phyloP scores from a whole-genome alignment of 2,329 filamentous ascomycete genomes.

The Blastomyces gilchristii region DNA sequence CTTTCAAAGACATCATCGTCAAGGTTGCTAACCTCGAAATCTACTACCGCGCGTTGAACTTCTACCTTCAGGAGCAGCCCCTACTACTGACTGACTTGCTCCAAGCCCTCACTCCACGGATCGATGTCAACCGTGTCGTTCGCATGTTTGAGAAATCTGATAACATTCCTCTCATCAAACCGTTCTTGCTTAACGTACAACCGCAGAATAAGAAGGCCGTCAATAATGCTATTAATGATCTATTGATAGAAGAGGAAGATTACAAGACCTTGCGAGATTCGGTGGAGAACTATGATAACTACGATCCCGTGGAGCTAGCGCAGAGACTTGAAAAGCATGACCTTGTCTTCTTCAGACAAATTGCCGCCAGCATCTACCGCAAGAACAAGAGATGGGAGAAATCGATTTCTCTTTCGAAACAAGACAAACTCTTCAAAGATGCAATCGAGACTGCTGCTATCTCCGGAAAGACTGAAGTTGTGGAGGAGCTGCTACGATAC shows the following conservation, averaged over 20 bases:
- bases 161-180: constrained; percentile 96
- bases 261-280: constrained; percentile 98
- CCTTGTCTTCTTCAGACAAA: constrained; percentile 97
- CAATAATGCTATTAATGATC: constrained; percentile 95
- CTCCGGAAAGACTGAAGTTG: constrained; percentile 79
- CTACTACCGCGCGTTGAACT: constrained; percentile 94
- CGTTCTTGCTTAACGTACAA: constrained; percentile 94
- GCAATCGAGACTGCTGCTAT: constrained; percentile 95
- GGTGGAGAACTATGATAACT: constrained; percentile 98
- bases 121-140: constrained; percentile 98
- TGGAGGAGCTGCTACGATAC: constrained; percentile 91
- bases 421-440: constrained; percentile 99
- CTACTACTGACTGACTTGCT: constrained; percentile 91
- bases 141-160: constrained; percentile 98
- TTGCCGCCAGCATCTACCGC: constrained; percentile 95
- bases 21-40: constrained; percentile 99
- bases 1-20: constrained; percentile 97
- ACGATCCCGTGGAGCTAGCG: constrained; percentile 87
- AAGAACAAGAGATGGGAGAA: constrained; percentile 99
- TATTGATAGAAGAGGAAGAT: constrained; percentile 97
- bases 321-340: constrained; percentile 94
- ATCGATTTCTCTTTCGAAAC: constrained; percentile 93
- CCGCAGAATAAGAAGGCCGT: constrained; percentile 95
- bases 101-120: constrained; percentile 79
- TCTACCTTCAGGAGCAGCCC: constrained; percentile 95